Evolutionary conservation across 306 rosid genomes (phyloP), one percentile per base, ranked within the genome.

Genomic region (Malus orientalis): DNA sequence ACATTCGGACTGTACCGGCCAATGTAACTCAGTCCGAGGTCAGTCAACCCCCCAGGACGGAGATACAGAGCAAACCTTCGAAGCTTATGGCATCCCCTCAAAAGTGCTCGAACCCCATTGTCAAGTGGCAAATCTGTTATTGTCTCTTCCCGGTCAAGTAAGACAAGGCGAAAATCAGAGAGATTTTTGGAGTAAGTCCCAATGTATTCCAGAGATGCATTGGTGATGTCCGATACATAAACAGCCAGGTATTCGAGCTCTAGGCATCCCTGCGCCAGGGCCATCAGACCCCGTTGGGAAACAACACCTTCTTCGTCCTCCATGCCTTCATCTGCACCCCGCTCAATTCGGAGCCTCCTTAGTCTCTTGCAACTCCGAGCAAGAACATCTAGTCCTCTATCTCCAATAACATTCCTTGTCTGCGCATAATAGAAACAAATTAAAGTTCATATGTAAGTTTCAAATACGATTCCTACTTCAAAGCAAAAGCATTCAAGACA

Each of bases 351-450:
- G 8, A 95, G 96, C 88, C 96, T 87, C 82, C 68, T 92, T 33
- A 95, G 89, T 83, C 59, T 87, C 91, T 86, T 89, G 78, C 99
- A 95, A 79, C 80, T 78, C 42, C 57, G 88, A 25, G 96, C 92
- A 47, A 95, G 96, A 71, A 90, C 93, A 87, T 92, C 99, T 77
- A 95, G 75, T 70, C 99, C 99, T 86, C 91, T 88, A 78, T 95
- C 99, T 76, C 99, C 99, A 69, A 95, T 91, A 44, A 92, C 99
- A 76, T 95, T 91, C 85, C 99, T 89, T 44, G 97, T 85, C 99
- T 95, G 97, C 68, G 69, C 75, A 85, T 45, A 70, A 73, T 16
- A 81, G 81, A 80, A 76, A 27, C 49, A 55, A 3, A 69, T 55
- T 30, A 74, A 45, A 60, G 63, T 25, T 73, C 54, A 77, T 20